These are phyloP conservation scores for Endotrypanum monterogeii DNA, from an alignment of 208 protist species.

Conservation along the genomic window DNA sequence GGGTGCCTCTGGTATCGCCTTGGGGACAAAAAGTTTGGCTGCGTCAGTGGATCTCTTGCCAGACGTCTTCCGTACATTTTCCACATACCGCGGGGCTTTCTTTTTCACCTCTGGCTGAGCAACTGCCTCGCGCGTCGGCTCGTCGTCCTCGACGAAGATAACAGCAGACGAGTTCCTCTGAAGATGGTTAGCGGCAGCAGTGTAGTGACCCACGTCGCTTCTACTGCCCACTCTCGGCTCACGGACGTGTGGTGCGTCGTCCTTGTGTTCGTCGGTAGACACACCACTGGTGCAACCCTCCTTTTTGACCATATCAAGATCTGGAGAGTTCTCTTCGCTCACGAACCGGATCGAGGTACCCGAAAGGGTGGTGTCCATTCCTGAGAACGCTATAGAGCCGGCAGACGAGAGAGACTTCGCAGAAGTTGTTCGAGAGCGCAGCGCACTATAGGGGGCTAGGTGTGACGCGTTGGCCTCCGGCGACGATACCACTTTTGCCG, in stretches of 20 bases:
- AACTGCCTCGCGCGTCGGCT: background rate
- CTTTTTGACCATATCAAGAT: background rate
- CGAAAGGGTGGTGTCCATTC: background rate
- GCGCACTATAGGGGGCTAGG: background rate
- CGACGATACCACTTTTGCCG: background rate
- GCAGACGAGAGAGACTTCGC: background rate
- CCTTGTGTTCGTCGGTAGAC: background rate
- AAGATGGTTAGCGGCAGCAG: background rate
- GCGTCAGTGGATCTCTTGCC: background rate
- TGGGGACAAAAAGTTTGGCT: background rate
- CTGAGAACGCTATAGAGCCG: constrained; percentile 3
- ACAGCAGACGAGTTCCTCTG: constrained; percentile 15
- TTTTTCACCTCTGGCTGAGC: background rate
- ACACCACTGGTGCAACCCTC: background rate
- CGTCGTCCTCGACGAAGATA: constrained; percentile 16
- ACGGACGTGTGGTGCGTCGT: background rate
- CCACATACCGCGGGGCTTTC: background rate
- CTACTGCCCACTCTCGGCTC: background rate
- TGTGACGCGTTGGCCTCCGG: background rate
- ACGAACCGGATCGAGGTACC: constrained; percentile 1
- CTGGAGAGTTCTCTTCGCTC: background rate
- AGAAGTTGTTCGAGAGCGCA: background rate
- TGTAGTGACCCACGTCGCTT: constrained; percentile 8
- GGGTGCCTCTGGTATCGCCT: too few species aligned
- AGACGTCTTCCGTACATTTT: background rate